A percentile compares a stretch with the other conserved stretches of the same genome.
Evolutionary conservation across 768 basidiomycete genomes (phyloP).

Genomic region (Leccinum sublutescens): DNA sequence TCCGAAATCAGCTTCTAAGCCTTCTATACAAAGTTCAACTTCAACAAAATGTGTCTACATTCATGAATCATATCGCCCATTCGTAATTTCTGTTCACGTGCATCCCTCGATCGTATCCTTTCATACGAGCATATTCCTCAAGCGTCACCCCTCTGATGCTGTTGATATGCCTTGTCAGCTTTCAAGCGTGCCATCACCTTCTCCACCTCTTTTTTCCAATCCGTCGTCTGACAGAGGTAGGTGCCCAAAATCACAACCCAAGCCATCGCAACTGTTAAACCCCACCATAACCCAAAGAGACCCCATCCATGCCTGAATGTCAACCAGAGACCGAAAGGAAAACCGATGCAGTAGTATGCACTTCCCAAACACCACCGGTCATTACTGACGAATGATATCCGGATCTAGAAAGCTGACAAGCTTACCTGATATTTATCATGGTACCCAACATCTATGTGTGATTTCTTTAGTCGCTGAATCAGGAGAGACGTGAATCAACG

Average conservation of each 20-base stretch:
- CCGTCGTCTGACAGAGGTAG: conserved; percentile 52
- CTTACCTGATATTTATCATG: conserved; percentile 69
- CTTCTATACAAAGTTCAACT: not conserved
- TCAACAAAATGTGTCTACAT: not conserved
- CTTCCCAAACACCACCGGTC: conserved; percentile 19
- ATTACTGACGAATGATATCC: not conserved
- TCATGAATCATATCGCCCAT: not conserved
- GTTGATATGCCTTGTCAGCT: conserved; percentile 37
- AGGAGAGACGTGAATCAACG: not conserved
- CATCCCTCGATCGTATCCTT: not conserved
- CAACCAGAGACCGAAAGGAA: conserved; percentile 79
- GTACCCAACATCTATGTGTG: conserved; percentile 65
- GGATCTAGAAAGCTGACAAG: not conserved
- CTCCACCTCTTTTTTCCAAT: conserved; percentile 69
- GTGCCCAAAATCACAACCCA: conserved; percentile 12
- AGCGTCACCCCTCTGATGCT: not conserved
- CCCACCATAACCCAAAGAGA: conserved; percentile 82
- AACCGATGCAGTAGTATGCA: conserved; percentile 79
- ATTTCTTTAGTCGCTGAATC: not conserved
- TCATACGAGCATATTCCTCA: not conserved
- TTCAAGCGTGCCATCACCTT: conserved; percentile 56
- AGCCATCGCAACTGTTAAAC: conserved; percentile 54
- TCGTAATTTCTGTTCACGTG: not conserved
- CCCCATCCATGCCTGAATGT: conserved; percentile 60
- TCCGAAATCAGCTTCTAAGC: not conserved